Evolutionary conservation across 2,329 filamentous ascomycete species (phyloP).

Genomic region (Trichocomaceae sp.): DNA sequence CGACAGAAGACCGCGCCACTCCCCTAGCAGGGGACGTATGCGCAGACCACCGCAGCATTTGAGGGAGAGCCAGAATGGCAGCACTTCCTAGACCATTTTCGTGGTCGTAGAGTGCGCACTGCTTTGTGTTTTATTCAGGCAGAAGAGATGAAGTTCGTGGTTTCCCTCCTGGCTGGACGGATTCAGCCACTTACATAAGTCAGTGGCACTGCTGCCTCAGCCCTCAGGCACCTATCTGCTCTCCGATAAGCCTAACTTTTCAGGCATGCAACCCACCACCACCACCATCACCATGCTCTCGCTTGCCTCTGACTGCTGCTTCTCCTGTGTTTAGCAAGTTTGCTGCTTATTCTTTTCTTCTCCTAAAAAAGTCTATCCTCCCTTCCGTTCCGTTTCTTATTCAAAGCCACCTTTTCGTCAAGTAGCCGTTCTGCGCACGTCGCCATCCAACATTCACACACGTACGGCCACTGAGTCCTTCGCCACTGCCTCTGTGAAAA

Average conservation of each 20-base stretch:
- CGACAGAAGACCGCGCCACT: constrained; percentile 9
- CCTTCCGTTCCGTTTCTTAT: background rate
- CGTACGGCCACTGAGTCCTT: background rate
- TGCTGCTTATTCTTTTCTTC: background rate
- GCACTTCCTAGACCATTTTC: constrained; percentile 6
- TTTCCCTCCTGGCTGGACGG: background rate
- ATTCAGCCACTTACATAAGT: too few relatives aligned
- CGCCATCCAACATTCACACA: background rate
- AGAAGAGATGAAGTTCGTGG: background rate
- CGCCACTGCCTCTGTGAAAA: background rate
- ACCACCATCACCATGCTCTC: background rate
- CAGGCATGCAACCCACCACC: background rate
- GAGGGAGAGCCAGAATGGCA: background rate
- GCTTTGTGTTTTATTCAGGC: background rate
- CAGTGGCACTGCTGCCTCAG: constrained; percentile 7
- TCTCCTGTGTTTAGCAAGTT: background rate
- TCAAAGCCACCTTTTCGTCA: background rate
- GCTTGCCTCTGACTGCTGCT: background rate
- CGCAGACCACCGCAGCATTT: constrained; percentile 10
- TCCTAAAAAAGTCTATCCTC: background rate
- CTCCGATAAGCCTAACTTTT: background rate
- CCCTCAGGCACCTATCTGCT: background rate
- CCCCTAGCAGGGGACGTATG: constrained; percentile 9
- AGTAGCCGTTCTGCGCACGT: background rate
- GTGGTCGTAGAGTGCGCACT: background rate